phyloP scores from a whole-genome alignment of 306 rosid species.

The Lathyrus aphaca region DNA sequence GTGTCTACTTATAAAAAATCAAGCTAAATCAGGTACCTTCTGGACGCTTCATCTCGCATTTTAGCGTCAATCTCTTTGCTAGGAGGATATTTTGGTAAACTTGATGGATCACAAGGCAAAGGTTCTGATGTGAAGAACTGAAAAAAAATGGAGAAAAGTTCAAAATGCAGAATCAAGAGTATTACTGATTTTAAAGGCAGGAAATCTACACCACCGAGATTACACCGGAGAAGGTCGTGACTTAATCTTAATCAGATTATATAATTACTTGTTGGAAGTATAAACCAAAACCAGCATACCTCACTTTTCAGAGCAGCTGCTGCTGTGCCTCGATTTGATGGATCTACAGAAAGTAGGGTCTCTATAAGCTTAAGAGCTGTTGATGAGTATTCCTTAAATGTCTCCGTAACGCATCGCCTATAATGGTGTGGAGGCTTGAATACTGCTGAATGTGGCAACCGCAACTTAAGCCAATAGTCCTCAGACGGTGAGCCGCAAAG shows the following conservation, averaged over 20 bases:
- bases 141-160: constrained; percentile 29
- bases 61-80: constrained; percentile 94
- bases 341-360: constrained; percentile 76
- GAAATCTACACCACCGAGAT: neutral
- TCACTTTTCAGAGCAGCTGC: constrained; percentile 80
- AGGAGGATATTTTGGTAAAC: constrained; percentile 88
- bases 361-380: constrained; percentile 78
- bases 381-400: constrained; percentile 75
- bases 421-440: constrained; percentile 89
- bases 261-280: constrained; percentile 14
- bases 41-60: constrained; percentile 68
- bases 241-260: constrained; percentile 23
- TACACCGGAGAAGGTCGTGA: too few species aligned
- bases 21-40: constrained; percentile 60
- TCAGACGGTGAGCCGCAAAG: constrained; percentile 97
- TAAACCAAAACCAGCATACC: constrained; percentile 54
- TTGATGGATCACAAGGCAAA: constrained; percentile 87
- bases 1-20: constrained; percentile 24
- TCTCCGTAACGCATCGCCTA: constrained; percentile 69
- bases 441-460: constrained; percentile 61
- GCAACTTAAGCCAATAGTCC: constrained; percentile 79
- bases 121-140: constrained; percentile 87
- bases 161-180: constrained; percentile 23
- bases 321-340: constrained; percentile 82
- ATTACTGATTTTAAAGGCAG: constrained; percentile 5